Base-by-base conservation (phyloP, 164 flowering plant genomes). In the Saururus chinensis region DNA sequence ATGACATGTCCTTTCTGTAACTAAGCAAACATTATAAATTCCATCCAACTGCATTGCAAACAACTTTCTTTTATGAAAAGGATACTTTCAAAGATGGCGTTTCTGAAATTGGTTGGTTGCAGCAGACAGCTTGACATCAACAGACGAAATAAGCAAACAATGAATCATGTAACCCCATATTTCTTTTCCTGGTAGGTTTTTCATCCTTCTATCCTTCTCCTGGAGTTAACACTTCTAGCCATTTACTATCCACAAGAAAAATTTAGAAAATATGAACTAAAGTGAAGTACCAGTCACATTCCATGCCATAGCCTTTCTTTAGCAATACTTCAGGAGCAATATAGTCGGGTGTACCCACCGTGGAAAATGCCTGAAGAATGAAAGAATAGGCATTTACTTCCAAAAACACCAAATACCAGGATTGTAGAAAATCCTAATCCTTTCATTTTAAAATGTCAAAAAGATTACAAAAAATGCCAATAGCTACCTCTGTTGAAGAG, bases 261-360 rank as follows among this genome's bases (percentile, higher is more conserved):
- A 59, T 37, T 19, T 37, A n/a, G 63, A 45, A 49, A 19, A 11
- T 42, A 60, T 35, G 12, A 24, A 61, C 20, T 25, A 9, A 54
- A 61, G 19, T 55, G 40, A 63, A 55, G 25, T 66, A 79, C 98
- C 99, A 93, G 67, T 95, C 99, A 77, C 99, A 95, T 75, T 95
- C 99, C 75, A 82, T 69, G 70, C 95, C 90, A 82, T 95, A 95
- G 63, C 99, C 99, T 76, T 87, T 93, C 80, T 93, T 93, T 74
- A 85, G 66, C 65, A 93, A 70, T 37, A 93, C 97, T 77, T 93
- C 99, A 7, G 99, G 97, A 64, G 99, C 97, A 74, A 93, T 90
- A 66, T 90, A 93, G 71, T 93, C 97, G 7, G 95, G 97, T 49
- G 99, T 95, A 53, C 99, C 99, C 63, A 95, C 97, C 0, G 96